Conservation (phyloP, 179 eudicot species). For the Beta macrorhiza region DNA sequence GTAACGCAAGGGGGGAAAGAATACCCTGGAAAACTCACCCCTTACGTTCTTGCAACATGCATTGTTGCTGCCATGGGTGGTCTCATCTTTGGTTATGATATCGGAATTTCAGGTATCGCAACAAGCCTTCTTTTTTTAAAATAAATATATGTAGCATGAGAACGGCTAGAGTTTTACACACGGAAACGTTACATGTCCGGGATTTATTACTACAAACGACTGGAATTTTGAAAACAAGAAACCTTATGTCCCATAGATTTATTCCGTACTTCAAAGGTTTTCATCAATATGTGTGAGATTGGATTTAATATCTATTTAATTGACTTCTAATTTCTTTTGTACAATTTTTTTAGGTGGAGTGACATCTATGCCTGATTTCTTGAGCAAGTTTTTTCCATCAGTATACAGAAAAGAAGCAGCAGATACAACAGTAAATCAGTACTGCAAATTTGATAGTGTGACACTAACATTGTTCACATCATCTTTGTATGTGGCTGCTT, state of each 20-base stretch:
- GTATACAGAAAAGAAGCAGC: conserved; percentile 31
- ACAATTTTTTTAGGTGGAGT: conserved; percentile 35
- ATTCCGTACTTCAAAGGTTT: no score
- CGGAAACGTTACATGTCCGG: no score
- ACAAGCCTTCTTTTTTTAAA: no score
- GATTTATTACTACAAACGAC: no score
- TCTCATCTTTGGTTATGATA: conserved; percentile 41
- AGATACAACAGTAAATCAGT: conserved; percentile 30
- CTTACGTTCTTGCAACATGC: conserved; percentile 33
- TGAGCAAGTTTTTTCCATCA: conserved; percentile 32
- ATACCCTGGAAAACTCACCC: conserved; percentile 40
- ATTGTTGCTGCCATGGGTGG: conserved; percentile 44
- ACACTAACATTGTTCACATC: conserved; percentile 46
- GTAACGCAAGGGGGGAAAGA: conserved; percentile 22
- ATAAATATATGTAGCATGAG: no score
- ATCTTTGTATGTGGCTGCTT: conserved; percentile 42
- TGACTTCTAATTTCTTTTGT: background rate
- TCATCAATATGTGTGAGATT: no score
- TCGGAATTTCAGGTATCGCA: conserved; percentile 38
- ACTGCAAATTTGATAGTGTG: conserved; percentile 43
- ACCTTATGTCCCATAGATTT: no score
- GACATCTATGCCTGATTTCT: conserved; percentile 40
- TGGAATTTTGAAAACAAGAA: no score
- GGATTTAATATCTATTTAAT: no score
- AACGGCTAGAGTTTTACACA: no score